Percentiles rank a stretch among this genome's conserved stretches.
These are phyloP conservation scores for Emiliania huxleyi DNA, from an alignment of 78 protist species.

Conservation along the genomic window DNA sequence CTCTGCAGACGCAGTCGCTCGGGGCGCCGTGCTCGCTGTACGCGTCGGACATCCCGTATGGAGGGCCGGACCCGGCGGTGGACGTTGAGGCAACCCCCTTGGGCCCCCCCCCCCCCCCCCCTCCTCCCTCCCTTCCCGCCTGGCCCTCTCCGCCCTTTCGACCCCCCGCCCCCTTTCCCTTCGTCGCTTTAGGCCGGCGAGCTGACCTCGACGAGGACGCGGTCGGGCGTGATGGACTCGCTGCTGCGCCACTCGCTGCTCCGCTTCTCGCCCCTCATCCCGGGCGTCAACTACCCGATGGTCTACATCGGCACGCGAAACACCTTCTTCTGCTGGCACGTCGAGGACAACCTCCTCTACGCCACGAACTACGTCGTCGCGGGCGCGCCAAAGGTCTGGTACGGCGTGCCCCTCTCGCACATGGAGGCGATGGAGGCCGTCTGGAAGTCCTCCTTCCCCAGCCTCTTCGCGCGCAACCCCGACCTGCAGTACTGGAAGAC, in stretches of 20 bases:
- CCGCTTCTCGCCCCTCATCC: constrained; percentile 23
- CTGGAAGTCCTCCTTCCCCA: not conserved
- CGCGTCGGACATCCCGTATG: not conserved
- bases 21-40: not conserved
- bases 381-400: constrained; percentile 8
- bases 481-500: constrained; percentile 5
- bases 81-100: too few species aligned
- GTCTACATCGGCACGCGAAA: not conserved
- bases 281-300: constrained; percentile 26
- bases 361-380: not conserved
- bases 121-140: too few species aligned
- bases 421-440: not conserved
- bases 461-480: not conserved
- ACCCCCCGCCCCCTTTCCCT: too few species aligned
- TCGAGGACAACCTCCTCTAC: constrained; percentile 18
- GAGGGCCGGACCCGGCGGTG: not conserved
- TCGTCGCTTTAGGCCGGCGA: too few species aligned
- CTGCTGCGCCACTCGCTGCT: not conserved
- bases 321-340: constrained; percentile 23
- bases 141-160: too few species aligned
- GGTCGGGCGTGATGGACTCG: constrained; percentile 6
- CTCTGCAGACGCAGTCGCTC: not conserved
- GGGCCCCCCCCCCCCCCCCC: too few species aligned
- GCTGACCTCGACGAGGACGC: not conserved
- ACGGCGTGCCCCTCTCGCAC: not conserved